Conservation (phyloP, 2,329 filamentous ascomycete genomes). For the Macrophomina phaseolina region DNA sequence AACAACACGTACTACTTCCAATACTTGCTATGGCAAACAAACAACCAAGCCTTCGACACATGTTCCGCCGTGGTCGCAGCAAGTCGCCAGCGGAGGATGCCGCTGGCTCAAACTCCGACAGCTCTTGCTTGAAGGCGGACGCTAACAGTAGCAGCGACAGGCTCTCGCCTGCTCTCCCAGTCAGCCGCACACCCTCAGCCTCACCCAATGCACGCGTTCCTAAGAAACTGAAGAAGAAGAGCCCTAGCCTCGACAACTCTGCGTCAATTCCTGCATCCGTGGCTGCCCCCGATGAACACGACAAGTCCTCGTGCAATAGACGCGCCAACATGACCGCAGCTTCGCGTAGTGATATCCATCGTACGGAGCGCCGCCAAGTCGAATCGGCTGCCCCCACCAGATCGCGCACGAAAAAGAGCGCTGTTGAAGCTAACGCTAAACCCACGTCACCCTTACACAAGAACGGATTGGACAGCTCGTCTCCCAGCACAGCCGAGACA, state of each 20-base stretch:
- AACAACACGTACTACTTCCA: too few species aligned
- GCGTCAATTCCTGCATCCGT: neutral
- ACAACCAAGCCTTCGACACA: neutral
- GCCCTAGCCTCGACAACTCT: neutral
- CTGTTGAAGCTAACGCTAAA: neutral
- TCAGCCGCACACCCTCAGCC: neutral
- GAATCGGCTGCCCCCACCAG: neutral
- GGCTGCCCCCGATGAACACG: neutral
- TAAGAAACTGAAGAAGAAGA: constrained; percentile 10
- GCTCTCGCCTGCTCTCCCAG: neutral
- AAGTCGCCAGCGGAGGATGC: neutral
- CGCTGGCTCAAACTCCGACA: constrained; percentile 2
- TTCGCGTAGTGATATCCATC: neutral
- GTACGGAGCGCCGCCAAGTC: neutral
- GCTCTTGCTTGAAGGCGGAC: constrained; percentile 2
- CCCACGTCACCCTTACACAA: neutral
- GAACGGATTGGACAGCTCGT: too few species aligned
- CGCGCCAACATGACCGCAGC: too few species aligned
- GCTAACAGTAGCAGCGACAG: neutral
- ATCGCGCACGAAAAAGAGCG: neutral
- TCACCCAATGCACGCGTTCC: constrained; percentile 6
- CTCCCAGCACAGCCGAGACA: neutral
- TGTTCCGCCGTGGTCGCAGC: constrained; percentile 11
- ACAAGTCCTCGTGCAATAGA: neutral
- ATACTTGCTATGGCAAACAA: constrained; percentile 1